phyloP scores from a whole-genome alignment of 352 stramenopile species.

The Phytophthora gonapodyides region DNA sequence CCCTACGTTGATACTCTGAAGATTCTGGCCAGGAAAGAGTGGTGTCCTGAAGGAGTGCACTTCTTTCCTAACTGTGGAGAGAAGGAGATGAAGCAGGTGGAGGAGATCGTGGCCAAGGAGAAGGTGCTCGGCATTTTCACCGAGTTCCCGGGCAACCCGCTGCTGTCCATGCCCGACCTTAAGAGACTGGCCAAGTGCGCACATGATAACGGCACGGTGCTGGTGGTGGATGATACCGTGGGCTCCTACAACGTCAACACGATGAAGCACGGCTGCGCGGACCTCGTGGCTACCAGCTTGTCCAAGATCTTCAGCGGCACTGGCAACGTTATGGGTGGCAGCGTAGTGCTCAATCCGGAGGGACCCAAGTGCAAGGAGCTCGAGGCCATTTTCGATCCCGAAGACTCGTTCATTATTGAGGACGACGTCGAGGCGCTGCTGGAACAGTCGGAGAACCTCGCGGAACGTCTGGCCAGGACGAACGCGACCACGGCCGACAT shows the following conservation, averaged over 20 bases:
- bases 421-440: constrained; percentile 61
- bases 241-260: constrained; percentile 92
- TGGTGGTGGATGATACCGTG: constrained; percentile 93
- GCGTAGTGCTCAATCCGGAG: constrained; percentile 85
- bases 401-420: constrained; percentile 70
- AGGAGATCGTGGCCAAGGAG: constrained; percentile 70
- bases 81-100: constrained; percentile 58
- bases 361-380: constrained; percentile 54
- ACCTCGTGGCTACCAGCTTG: constrained; percentile 92
- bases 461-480: constrained; percentile 66
- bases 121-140: constrained; percentile 90
- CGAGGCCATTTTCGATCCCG: constrained; percentile 33
- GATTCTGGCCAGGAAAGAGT: constrained; percentile 87
- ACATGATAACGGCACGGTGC: constrained; percentile 81
- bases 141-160: constrained; percentile 93
- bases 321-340: constrained; percentile 92
- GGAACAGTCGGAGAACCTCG: constrained; percentile 66
- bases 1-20: constrained; percentile 95
- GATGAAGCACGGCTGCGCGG: constrained; percentile 71
- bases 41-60: constrained; percentile 80
- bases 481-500: constrained; percentile 84
- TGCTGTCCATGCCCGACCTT: constrained; percentile 88
- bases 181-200: constrained; percentile 79
- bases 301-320: constrained; percentile 94
- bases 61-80: constrained; percentile 90